phyloP scores from a whole-genome alignment of 495 filamentous ascomycete species.

The Tricharina praecox region DNA sequence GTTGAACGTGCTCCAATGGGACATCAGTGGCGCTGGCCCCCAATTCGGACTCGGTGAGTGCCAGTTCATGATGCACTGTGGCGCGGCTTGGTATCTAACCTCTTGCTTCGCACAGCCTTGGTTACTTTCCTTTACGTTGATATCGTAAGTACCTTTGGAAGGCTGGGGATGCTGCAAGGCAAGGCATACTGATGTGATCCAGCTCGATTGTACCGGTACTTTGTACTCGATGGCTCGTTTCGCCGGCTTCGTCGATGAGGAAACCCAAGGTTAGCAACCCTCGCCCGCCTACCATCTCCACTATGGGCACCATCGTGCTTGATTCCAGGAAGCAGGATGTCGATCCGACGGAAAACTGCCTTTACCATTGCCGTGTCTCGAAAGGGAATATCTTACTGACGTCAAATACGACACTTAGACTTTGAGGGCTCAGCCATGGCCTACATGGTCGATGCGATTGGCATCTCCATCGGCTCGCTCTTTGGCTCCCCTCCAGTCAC shows the following conservation, averaged over 20 bases:
- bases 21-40: constrained; percentile 42
- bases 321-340: no score
- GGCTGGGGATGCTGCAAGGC: no score
- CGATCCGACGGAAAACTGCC: no score
- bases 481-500: constrained; percentile 61
- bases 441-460: constrained; percentile 61
- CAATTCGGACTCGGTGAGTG: constrained; percentile 46
- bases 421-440: constrained; percentile 64
- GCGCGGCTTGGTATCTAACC: constrained; percentile 7
- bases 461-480: constrained; percentile 59
- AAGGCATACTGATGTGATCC: no score
- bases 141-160: constrained; percentile 33
- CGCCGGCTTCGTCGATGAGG: constrained; percentile 47
- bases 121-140: constrained; percentile 78
- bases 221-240: constrained; percentile 72
- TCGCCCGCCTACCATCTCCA: background rate
- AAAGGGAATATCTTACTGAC: no score
- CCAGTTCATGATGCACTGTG: constrained; percentile 6
- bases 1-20: constrained; percentile 51
- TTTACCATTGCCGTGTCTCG: no score
- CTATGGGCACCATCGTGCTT: no score
- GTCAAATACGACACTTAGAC: constrained; percentile 33
- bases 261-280: constrained; percentile 16
- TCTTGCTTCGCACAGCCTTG: constrained; percentile 38
- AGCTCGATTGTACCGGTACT: constrained; percentile 44